Conservation (phyloP, 306 rosid genomes). For the Pueraria montana region DNA sequence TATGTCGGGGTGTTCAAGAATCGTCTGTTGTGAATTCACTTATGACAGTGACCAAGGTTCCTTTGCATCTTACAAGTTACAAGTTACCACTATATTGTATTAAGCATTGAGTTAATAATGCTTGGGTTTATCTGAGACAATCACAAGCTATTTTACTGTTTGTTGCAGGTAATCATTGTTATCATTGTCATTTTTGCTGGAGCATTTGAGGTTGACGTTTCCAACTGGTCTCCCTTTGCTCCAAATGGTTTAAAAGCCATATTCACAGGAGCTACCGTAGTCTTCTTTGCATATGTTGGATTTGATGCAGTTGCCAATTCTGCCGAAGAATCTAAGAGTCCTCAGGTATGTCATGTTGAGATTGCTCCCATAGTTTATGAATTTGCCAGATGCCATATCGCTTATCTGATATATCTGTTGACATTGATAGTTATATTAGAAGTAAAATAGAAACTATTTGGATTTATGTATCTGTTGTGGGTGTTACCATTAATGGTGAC, state of each 20-base stretch:
- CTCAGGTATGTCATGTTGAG: slow-evolving; percentile 68
- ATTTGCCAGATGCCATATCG: slow-evolving; percentile 38
- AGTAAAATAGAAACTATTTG: slow-evolving; percentile 1
- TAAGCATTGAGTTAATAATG: slow-evolving; percentile 9
- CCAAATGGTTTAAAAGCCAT: slow-evolving; percentile 79
- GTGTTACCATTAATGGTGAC: too few species aligned
- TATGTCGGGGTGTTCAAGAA: slow-evolving; percentile 86
- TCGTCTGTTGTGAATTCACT: slow-evolving; percentile 82
- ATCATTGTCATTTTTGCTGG: slow-evolving; percentile 79
- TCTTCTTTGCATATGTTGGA: slow-evolving; percentile 97
- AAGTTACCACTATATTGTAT: slow-evolving; percentile 31
- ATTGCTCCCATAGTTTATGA: slow-evolving; percentile 44
- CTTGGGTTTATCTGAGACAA: slow-evolving; percentile 32
- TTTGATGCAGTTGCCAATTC: slow-evolving; percentile 99
- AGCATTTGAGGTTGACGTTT: slow-evolving; percentile 89
- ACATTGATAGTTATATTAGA: slow-evolving; percentile 26
- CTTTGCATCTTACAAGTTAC: slow-evolving; percentile 32
- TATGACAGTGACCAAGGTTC: slow-evolving; percentile 92
- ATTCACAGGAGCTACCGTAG: slow-evolving; percentile 96
- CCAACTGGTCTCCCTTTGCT: slow-evolving; percentile 98
- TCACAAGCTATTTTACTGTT: slow-evolving; percentile 43
- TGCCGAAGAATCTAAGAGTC: slow-evolving; percentile 97
- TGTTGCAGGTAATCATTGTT: slow-evolving; percentile 82
- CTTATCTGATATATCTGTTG: slow-evolving; percentile 15
- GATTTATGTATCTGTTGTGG: slow-evolving; percentile 26